A percentile compares a stretch with the other conserved stretches of the same genome.
These are phyloP conservation scores for Kwoniella sp. DNA, from an alignment of 768 basidiomycete genomes.

Conservation along the genomic window DNA sequence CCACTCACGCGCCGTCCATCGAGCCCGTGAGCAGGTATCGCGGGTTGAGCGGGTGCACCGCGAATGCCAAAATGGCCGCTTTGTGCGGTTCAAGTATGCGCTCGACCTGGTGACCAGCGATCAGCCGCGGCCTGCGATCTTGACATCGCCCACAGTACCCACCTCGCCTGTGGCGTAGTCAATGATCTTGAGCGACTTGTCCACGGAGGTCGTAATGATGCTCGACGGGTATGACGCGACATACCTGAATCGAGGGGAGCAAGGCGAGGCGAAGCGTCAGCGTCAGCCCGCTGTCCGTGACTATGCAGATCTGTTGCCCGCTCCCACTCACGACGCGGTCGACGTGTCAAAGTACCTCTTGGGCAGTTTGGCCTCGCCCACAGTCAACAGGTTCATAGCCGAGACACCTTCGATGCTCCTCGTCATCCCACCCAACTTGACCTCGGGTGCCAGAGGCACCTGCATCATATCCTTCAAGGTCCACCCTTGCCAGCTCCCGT, in stretches of 20 bases:
- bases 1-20: conserved; percentile 49
- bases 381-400: conserved; percentile 37
- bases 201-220: conserved; percentile 42
- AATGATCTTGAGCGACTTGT: conserved; percentile 43
- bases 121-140: no score
- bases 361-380: conserved; percentile 22
- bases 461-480: conserved; percentile 22
- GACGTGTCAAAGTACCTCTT: conserved; percentile 37
- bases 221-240: conserved; percentile 16
- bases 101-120: conserved; percentile 33
- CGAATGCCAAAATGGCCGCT: conserved; percentile 43
- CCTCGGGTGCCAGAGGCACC: conserved; percentile 19
- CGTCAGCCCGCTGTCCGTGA: not conserved
- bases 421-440: conserved; percentile 31
- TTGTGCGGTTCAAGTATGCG: conserved; percentile 36
- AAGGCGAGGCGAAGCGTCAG: not conserved
- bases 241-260: no score
- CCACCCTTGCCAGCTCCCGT: conserved; percentile 26
- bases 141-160: not conserved
- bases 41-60: conserved; percentile 33
- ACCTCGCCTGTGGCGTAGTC: conserved; percentile 42
- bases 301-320: not conserved
- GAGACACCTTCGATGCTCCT: conserved; percentile 40
- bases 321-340: conserved; percentile 37
- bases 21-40: conserved; percentile 46